A percentile compares a stretch with the other conserved stretches of the same genome.
These are phyloP conservation scores for Pichia scutulata DNA, from an alignment of 805 yeast genomes.

Conservation along the genomic window DNA sequence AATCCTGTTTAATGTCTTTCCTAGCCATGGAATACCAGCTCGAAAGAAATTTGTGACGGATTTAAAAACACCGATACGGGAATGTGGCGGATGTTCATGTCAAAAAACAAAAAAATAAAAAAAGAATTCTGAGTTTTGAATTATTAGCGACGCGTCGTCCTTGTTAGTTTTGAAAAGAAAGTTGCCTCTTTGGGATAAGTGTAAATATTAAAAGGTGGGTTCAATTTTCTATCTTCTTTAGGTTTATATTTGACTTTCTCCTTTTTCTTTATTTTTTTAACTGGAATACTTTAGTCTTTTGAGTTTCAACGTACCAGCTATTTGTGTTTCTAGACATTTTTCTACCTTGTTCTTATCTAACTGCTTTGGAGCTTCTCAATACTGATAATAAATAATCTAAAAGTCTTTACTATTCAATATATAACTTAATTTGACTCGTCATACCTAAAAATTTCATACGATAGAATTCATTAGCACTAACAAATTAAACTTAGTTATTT, in stretches of 20 bases:
- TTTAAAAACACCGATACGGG: no score
- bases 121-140: no score
- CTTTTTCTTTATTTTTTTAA: neutral
- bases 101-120: no score
- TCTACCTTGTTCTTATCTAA: neutral
- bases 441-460: neutral
- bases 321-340: neutral
- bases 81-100: no score
- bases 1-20: no score
- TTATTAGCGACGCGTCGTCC: neutral
- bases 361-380: neutral
- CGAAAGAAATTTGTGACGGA: no score
- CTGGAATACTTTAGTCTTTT: neutral
- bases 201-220: neutral
- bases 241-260: neutral
- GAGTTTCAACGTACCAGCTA: neutral
- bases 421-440: neutral
- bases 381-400: neutral
- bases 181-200: slow-evolving; percentile 5
- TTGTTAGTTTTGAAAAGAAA: neutral
- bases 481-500: neutral
- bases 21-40: no score
- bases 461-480: neutral
- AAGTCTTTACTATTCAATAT: neutral
- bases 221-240: neutral